A percentile compares a stretch with the other conserved stretches of the same genome.
Evolutionary conservation across 352 stramenopile genomes (phyloP).

Genomic region (Globisporangium takayamanum): DNA sequence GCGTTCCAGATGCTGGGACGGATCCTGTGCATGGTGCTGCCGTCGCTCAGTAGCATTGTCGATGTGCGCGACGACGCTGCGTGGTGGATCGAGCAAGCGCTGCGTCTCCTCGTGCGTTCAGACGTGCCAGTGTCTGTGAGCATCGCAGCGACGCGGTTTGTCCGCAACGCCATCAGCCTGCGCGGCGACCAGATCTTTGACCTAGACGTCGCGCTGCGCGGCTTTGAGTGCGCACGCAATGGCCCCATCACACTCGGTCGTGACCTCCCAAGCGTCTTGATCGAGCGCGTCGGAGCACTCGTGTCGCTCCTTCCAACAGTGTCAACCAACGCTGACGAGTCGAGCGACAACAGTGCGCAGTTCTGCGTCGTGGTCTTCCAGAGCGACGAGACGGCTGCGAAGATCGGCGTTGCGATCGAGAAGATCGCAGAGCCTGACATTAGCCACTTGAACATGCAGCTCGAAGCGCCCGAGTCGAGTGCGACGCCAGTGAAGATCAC

Average conservation of each 20-base stretch:
- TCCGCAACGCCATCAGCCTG: slow-evolving; percentile 7
- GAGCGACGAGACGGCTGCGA: slow-evolving; percentile 30
- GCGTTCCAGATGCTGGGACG: slow-evolving; percentile 5
- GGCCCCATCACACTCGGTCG: slow-evolving; percentile 15
- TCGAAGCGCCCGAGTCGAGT: slow-evolving; percentile 1
- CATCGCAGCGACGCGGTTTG: slow-evolving; percentile 9
- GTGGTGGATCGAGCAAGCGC: slow-evolving; percentile 11
- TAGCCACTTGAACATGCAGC: slow-evolving; percentile 18
- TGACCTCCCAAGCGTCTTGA: slow-evolving; percentile 25
- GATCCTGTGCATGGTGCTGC: slow-evolving; percentile 10
- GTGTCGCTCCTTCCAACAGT: slow-evolving; percentile 6
- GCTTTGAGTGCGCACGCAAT: neutral
- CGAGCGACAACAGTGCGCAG: slow-evolving; percentile 2
- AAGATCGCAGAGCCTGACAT: slow-evolving; percentile 34
- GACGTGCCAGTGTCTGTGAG: slow-evolving; percentile 5
- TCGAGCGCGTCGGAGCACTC: slow-evolving; percentile 27
- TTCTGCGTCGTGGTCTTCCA: slow-evolving; percentile 47
- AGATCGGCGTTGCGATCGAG: slow-evolving; percentile 39
- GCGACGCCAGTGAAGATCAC: slow-evolving; percentile 3
- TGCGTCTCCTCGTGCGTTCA: slow-evolving; percentile 5
- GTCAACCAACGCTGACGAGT: neutral
- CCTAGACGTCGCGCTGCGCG: slow-evolving; percentile 2
- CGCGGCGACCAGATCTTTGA: slow-evolving; percentile 15
- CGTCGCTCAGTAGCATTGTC: slow-evolving; percentile 2
- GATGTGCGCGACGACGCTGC: slow-evolving; percentile 4